Conservation (phyloP, 306 rosid genomes). For the Lithocarpus polystachyus region DNA sequence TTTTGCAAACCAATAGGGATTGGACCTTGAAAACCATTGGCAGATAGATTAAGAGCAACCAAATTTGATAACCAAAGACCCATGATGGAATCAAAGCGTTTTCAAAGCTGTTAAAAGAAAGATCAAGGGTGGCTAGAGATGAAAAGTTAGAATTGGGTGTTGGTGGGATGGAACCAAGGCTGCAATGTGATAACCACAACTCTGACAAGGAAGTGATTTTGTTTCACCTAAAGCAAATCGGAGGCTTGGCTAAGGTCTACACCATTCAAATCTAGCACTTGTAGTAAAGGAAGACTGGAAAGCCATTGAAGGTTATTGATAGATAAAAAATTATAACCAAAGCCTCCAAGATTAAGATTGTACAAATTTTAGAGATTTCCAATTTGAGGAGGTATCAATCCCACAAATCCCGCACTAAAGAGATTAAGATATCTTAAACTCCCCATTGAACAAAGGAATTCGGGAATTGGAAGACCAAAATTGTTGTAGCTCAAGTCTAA, state of each 20-base stretch:
- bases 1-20: constrained; percentile 12
- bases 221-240: constrained; percentile 11
- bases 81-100: no score
- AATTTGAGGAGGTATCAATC: no score
- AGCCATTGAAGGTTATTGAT: constrained; percentile 22
- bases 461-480: neutral
- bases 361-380: no score
- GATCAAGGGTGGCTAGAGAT: neutral
- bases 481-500: neutral
- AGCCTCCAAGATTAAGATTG: no score
- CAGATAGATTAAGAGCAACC: neutral
- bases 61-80: no score
- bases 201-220: constrained; percentile 18
- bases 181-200: constrained; percentile 1
- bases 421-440: neutral
- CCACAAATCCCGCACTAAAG: neutral
- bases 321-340: neutral
- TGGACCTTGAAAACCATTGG: constrained; percentile 6
- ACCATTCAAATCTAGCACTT: constrained; percentile 19
- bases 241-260: constrained; percentile 9
- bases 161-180: neutral
- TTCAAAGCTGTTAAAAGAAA: no score
- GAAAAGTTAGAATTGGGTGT: neutral
- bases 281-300: constrained; percentile 21
- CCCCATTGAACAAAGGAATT: neutral